phyloP scores from a whole-genome alignment of 1,284 basidiomycete genomes.

The Trichosporon coremiiforme region DNA sequence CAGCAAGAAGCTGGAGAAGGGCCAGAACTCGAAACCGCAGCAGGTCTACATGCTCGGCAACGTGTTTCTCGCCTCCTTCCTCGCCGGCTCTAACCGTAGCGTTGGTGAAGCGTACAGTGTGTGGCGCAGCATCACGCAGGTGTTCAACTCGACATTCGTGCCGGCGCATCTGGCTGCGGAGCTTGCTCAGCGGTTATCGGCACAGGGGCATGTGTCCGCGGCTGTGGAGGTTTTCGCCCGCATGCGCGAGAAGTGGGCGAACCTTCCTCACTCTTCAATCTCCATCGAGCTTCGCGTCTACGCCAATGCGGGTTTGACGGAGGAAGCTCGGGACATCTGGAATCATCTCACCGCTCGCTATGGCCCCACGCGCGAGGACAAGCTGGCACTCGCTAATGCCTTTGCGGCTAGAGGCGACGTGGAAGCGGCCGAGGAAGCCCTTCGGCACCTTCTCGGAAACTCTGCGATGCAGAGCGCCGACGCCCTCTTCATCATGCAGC shows the following conservation, averaged over 20 bases:
- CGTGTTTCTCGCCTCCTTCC: constrained; percentile 7
- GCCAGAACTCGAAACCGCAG: background rate
- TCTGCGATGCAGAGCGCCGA: constrained; percentile 13
- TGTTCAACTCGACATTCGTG: constrained; percentile 24
- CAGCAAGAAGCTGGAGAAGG: background rate
- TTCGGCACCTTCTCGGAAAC: constrained; percentile 17
- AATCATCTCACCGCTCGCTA: constrained; percentile 22
- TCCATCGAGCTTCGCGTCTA: constrained; percentile 27
- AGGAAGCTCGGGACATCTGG: constrained; percentile 23
- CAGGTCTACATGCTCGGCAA: constrained; percentile 6
- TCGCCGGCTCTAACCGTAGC: background rate
- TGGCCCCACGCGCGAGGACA: constrained; percentile 20
- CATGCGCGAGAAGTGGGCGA: constrained; percentile 21
- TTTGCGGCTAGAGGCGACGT: constrained; percentile 23
- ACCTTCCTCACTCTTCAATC: constrained; percentile 25
- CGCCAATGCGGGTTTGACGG: constrained; percentile 21
- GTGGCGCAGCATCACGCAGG: constrained; percentile 22
- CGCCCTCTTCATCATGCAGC: constrained; percentile 32
- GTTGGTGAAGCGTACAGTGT: constrained; percentile 19
- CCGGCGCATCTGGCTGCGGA: constrained; percentile 19
- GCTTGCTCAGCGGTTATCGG: constrained; percentile 23
- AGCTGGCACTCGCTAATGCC: constrained; percentile 15
- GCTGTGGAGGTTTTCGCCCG: constrained; percentile 23
- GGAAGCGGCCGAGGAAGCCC: background rate
- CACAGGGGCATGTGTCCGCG: background rate